A percentile compares a stretch with the other conserved stretches of the same genome.
Evolutionary conservation across 805 yeast species (phyloP).

Genomic region (Starmera dryadoides): DNA sequence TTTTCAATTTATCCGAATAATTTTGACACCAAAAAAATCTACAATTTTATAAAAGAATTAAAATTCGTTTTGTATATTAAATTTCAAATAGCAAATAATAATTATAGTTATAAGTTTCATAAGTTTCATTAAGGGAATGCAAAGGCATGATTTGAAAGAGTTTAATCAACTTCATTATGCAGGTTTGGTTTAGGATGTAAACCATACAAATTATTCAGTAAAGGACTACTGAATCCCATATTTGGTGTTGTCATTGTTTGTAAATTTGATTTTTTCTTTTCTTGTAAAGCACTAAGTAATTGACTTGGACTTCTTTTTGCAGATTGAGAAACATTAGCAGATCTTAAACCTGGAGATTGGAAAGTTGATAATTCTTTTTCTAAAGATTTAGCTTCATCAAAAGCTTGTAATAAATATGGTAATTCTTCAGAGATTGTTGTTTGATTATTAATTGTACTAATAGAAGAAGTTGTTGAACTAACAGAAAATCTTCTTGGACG

Average conservation of each 20-base stretch:
- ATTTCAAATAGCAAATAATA: too few relatives aligned
- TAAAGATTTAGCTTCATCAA: slow-evolving; percentile 51
- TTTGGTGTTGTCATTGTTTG: slow-evolving; percentile 9
- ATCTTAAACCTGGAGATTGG: slow-evolving; percentile 6
- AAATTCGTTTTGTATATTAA: too few relatives aligned
- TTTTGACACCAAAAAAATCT: too few relatives aligned
- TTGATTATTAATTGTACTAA: slow-evolving; percentile 33
- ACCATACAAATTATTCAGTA: slow-evolving; percentile 20
- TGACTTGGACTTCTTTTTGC: slow-evolving; percentile 2
- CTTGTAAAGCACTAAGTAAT: neutral
- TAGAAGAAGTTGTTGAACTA: slow-evolving; percentile 22
- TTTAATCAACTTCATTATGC: slow-evolving; percentile 12
- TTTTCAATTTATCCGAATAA: too few relatives aligned
- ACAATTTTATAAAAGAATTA: too few relatives aligned
- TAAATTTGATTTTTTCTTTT: slow-evolving; percentile 8
- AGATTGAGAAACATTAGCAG: neutral
- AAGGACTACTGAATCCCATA: slow-evolving; percentile 15
- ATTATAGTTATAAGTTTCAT: neutral
- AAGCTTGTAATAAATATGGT: slow-evolving; percentile 61
- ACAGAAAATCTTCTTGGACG: slow-evolving; percentile 13
- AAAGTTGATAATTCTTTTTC: slow-evolving; percentile 39
- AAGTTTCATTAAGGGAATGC: neutral
- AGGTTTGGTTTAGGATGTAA: slow-evolving; percentile 12
- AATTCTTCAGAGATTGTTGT: slow-evolving; percentile 56
- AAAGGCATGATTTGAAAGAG: neutral